A percentile compares a stretch with the other conserved stretches of the same genome.
Evolutionary conservation across 805 yeast species (phyloP).

Genomic region (Middelhovenomyces tepae): DNA sequence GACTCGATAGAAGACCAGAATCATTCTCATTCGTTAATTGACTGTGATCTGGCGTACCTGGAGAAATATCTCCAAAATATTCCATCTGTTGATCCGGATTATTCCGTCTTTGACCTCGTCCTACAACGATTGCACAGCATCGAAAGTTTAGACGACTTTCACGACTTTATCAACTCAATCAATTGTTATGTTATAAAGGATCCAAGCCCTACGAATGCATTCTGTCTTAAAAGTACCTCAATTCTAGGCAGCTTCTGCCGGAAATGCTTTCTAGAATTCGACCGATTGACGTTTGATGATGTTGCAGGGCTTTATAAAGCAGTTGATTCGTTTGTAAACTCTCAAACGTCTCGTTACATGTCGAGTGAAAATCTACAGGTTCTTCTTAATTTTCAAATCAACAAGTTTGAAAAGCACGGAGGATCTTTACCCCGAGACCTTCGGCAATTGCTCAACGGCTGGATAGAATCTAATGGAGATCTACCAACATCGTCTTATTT

Average conservation of each 20-base stretch:
- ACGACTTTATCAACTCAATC: too few relatives aligned
- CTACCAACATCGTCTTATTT: constrained; percentile 43
- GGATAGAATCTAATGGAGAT: constrained; percentile 28
- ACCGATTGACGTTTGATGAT: constrained; percentile 38
- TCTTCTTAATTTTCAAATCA: constrained; percentile 42
- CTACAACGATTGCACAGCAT: too few relatives aligned
- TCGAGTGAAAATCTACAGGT: constrained; percentile 16
- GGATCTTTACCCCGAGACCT: constrained; percentile 33
- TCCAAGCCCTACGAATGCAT: too few relatives aligned
- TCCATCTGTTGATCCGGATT: too few relatives aligned
- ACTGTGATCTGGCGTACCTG: too few relatives aligned
- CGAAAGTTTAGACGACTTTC: too few relatives aligned
- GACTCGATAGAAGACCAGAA: constrained; percentile 5
- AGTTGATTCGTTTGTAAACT: constrained; percentile 25
- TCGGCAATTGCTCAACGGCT: constrained; percentile 29
- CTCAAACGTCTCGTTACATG: constrained; percentile 7
- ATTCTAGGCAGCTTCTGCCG: constrained; percentile 18
- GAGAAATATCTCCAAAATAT: constrained; percentile 4
- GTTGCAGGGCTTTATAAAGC: constrained; percentile 32
- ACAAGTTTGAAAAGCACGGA: constrained; percentile 39
- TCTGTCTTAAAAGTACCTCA: constrained; percentile 9
- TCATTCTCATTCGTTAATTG: too few relatives aligned
- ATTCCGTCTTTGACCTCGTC: too few relatives aligned
- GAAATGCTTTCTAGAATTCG: constrained; percentile 23
- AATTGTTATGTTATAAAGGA: too few relatives aligned